Evolutionary conservation across 768 basidiomycete species (phyloP), one percentile per base, ranked within the genome.

Genomic region (Inosperma sp.): DNA sequence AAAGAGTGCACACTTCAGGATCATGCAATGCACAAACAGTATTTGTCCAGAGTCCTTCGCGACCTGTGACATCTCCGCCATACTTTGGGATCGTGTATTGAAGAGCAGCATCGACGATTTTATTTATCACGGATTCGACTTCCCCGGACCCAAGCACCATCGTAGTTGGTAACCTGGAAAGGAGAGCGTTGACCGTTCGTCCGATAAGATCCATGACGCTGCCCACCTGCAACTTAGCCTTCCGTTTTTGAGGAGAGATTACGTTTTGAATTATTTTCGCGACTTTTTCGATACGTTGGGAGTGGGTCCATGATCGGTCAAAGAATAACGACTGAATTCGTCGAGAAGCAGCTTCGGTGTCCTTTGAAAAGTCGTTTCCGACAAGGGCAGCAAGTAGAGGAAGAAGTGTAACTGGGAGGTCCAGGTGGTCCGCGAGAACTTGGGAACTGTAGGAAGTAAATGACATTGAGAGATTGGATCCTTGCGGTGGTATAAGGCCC

Each of bases 121-220:
- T 75, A 44, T 90, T 84, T 25, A 84, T 73, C 35, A 88, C 77
- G 10, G 59, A 65, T 40, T 84, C 83, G 22, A 82, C 68, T 65
- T 91, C 87, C n/a, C 80, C 81, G 0, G 80, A 67, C 8, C 77
- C 73, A 61, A 85, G 66, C 3, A 72, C 72, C 13, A 75, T 64
- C 7, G 69, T 62, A 3, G 78, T 73, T 25, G 50, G 42, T 26
- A 45, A 45, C 52, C 83, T 70, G 3, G 66, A 58, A 19, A 87
- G 67, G 5, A 90, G 72, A 1, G 77, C 67, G 44, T 78, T 77
- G 16, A 88, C 82, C 0, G 84, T 79, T 42, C 77, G 73, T 52
- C 83, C 82, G 49, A 90, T 88, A 54, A 89, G 79, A 62, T 88
- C 84, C 78, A 88, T 84, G 41, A 87, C 87, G 55, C 81, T 81